phyloP scores from a whole-genome alignment of 768 basidiomycete genomes.

The Boletus rubescentipes region DNA sequence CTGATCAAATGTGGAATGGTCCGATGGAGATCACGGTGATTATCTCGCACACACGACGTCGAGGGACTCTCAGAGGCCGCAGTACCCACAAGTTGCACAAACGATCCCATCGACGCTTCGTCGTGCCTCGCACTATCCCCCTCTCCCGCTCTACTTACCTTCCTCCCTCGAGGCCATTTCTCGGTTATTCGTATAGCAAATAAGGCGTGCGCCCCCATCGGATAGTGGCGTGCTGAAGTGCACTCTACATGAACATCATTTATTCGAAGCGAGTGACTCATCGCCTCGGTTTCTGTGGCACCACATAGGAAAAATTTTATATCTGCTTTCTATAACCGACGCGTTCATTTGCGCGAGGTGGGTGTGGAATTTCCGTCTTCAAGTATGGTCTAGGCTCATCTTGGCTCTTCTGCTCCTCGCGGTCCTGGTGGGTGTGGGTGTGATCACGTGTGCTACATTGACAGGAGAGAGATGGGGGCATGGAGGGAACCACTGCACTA shows the following conservation, averaged over 20 bases:
- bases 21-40: slow-evolving; percentile 27
- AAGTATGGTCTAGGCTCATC: slow-evolving; percentile 1
- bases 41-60: slow-evolving; percentile 10
- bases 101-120: slow-evolving; percentile 2
- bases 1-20: slow-evolving; percentile 18
- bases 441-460: background rate
- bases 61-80: background rate
- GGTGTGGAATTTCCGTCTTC: slow-evolving; percentile 11
- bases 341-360: slow-evolving; percentile 13
- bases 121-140: slow-evolving; percentile 3
- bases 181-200: slow-evolving; percentile 10
- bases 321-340: slow-evolving; percentile 9
- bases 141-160: slow-evolving; percentile 13
- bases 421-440: slow-evolving; percentile 8
- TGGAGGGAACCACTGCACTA: background rate
- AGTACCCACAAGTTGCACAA: background rate
- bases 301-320: slow-evolving; percentile 7
- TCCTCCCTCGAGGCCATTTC: slow-evolving; percentile 3
- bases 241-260: background rate
- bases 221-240: background rate
- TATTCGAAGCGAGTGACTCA: slow-evolving; percentile 3
- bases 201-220: slow-evolving; percentile 10
- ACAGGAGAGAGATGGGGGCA: background rate
- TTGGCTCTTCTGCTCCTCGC: slow-evolving; percentile 7
- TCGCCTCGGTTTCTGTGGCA: slow-evolving; percentile 2